These are phyloP conservation scores for Logfia minima DNA, from an alignment of 129 eudicot genomes.

Conservation along the genomic window DNA sequence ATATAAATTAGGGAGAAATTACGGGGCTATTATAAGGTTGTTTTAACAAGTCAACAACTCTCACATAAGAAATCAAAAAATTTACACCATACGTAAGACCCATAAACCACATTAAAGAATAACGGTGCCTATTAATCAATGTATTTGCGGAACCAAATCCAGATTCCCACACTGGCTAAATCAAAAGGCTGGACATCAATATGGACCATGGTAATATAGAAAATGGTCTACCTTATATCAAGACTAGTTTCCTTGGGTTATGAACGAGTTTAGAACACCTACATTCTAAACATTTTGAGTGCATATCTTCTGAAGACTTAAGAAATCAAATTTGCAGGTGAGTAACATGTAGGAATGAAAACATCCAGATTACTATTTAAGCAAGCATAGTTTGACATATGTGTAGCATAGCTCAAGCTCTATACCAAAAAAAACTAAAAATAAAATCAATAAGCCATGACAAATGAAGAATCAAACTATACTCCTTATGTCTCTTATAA, in stretches of 20 bases:
- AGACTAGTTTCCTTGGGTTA: background rate
- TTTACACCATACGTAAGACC: background rate
- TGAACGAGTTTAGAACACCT: background rate
- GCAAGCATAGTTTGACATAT: too few species aligned
- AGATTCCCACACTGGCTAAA: background rate
- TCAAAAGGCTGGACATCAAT: background rate
- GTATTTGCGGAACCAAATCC: background rate
- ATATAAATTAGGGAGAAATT: slow-evolving; percentile 31
- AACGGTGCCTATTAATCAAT: background rate
- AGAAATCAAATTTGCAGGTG: too few species aligned
- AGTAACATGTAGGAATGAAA: too few species aligned
- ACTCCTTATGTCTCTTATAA: too few species aligned
- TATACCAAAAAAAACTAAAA: too few species aligned
- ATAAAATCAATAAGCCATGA: too few species aligned
- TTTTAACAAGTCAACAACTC: slow-evolving; percentile 27
- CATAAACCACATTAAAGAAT: background rate
- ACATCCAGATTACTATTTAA: too few species aligned
- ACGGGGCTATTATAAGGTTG: background rate
- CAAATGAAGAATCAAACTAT: too few species aligned
- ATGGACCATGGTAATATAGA: background rate
- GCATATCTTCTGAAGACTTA: background rate
- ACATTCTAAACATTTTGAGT: background rate
- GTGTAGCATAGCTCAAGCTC: too few species aligned
- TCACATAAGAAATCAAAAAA: background rate
- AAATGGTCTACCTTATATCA: background rate